A percentile compares a stretch with the other conserved stretches of the same genome.
Conservation (phyloP, 2,329 filamentous ascomycete genomes). For the Aureobasidium lini region DNA sequence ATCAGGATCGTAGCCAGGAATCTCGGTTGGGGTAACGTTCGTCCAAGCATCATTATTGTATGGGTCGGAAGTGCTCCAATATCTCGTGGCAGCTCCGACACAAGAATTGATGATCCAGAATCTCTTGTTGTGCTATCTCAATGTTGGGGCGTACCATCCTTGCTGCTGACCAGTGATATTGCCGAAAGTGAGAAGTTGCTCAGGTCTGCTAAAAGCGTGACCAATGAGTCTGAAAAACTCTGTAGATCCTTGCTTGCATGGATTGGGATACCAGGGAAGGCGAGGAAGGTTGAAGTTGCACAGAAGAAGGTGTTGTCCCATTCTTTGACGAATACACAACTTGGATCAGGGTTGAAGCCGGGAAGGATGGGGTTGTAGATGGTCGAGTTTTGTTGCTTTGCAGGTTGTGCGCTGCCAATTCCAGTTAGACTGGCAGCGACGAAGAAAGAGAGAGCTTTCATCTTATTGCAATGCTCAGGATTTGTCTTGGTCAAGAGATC, state of each 20-base stretch:
- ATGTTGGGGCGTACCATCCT: constrained; percentile 35
- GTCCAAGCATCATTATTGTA: constrained; percentile 41
- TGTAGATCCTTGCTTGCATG: constrained; percentile 39
- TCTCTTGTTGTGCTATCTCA: constrained; percentile 33
- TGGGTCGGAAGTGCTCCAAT: constrained; percentile 40
- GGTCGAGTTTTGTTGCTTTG: constrained; percentile 4
- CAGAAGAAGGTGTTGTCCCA: constrained; percentile 38
- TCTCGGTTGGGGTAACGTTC: constrained; percentile 40
- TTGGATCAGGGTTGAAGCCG: constrained; percentile 41
- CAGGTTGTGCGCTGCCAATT: neutral
- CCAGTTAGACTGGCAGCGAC: neutral
- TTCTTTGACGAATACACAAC: constrained; percentile 35
- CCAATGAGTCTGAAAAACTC: constrained; percentile 36
- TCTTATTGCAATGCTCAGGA: neutral
- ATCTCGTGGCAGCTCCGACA: constrained; percentile 24
- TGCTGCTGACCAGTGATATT: constrained; percentile 29
- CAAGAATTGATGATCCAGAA: constrained; percentile 32
- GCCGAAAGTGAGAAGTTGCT: constrained; percentile 33
- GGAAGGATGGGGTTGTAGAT: constrained; percentile 40
- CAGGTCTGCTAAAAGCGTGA: constrained; percentile 29
- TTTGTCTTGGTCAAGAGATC: neutral
- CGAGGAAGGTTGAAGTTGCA: constrained; percentile 38
- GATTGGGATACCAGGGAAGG: constrained; percentile 40
- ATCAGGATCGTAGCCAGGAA: constrained; percentile 45
- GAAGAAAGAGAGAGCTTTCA: neutral